Percentiles rank a stretch among this genome's conserved stretches.
phyloP scores from a whole-genome alignment of 768 basidiomycete genomes.

The Naganishia antarctica region DNA sequence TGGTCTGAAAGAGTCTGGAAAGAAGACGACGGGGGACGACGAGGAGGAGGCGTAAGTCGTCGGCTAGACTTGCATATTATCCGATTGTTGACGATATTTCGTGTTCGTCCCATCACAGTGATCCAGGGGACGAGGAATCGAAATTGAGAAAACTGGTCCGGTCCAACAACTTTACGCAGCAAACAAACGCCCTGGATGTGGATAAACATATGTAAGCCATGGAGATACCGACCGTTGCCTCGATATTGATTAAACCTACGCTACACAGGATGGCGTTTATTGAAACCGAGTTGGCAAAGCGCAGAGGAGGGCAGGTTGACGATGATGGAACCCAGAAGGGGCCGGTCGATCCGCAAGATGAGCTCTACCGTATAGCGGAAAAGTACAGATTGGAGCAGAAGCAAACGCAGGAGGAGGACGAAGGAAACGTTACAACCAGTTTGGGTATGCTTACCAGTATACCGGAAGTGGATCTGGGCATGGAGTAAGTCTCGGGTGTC shows the following conservation, averaged over 20 bases:
- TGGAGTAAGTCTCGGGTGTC: conserved; percentile 68
- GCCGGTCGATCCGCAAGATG: conserved; percentile 65
- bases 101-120: conserved; percentile 31
- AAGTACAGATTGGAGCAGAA: conserved; percentile 52
- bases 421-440: conserved; percentile 88
- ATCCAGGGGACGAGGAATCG: conserved; percentile 60
- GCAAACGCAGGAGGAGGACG: conserved; percentile 57
- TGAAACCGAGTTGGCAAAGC: conserved; percentile 80
- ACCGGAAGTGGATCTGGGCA: conserved; percentile 95
- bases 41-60: conserved; percentile 54
- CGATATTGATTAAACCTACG: background rate
- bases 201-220: conserved; percentile 93
- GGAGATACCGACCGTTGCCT: background rate
- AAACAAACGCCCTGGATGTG: conserved; percentile 90
- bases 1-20: conserved; percentile 55
- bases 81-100: background rate
- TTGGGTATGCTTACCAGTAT: conserved; percentile 95
- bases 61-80: conserved; percentile 51
- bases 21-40: conserved; percentile 47
- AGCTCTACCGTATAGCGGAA: conserved; percentile 65
- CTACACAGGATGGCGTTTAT: conserved; percentile 87
- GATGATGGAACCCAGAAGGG: conserved; percentile 42
- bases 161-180: conserved; percentile 91
- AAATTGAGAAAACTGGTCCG: conserved; percentile 70
- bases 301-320: conserved; percentile 53